Base-by-base conservation (phyloP, 1,139 yeast species). In the Geotrichum candidum region DNA sequence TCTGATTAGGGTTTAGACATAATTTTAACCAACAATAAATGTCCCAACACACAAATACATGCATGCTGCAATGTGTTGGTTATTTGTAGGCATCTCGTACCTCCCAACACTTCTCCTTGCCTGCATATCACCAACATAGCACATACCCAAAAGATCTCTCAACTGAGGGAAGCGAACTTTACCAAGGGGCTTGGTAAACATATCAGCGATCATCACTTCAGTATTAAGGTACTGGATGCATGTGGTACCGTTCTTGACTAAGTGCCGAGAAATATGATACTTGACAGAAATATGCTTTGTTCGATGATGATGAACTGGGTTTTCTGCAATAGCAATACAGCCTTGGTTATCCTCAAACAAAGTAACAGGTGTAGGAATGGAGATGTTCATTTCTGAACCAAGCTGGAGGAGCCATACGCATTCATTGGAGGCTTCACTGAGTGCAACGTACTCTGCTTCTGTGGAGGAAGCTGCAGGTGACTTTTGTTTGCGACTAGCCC, bases 401-500 rank as follows among this genome's bases (percentile, higher is more conserved):
- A 25, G 27, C 27, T 25, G 27, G 27, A 25, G 27, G n/a, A 25
- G 27, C 27, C 27, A 25, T 4, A 25, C 27, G 27, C 27, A 25
- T 2, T 25, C 27, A 4, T 25, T 25, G 3, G 4, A 25, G 2
- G 27, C 27, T 2, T 25, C 4, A 25, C 2, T 25, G 27, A 25
- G 4, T 2, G 27, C 27, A 4, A 25, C 4, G 4, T 25, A 25
- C 27, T 25, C 27, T 2, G 27, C 27, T 25, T 25, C 27, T 25
- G 27, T 25, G 27, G 27, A 25, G 4, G 27, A 25, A 25, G 27
- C 27, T 2, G 27, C 27, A 29, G 55, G 31, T 15, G 11, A 15
- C 22, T 31, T 35, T 33, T 53, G 55, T 31, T 53, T 35, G 3
- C 48, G 55, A 35, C 55, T 35, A 35, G 29, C 48, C 68, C 69